These are phyloP conservation scores for Naganishia sp. DNA, from an alignment of 1,284 basidiomycete species.

Conservation along the genomic window DNA sequence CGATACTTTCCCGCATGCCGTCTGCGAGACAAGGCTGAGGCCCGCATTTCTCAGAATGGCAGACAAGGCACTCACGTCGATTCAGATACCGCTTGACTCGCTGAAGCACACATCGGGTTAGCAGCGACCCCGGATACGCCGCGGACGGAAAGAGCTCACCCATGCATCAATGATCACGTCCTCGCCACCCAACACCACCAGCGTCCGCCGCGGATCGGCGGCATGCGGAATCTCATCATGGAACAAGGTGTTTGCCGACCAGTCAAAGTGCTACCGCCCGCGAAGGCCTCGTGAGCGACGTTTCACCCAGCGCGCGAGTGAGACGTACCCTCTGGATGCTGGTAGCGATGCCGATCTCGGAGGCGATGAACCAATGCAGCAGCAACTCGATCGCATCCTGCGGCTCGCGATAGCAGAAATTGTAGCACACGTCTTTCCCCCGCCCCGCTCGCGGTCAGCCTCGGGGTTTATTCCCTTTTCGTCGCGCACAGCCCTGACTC, in stretches of 20 bases:
- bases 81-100: constrained; percentile 71
- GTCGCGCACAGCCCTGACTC: constrained; percentile 37
- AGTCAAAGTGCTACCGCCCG: constrained; percentile 54
- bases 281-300: background rate
- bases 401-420: constrained; percentile 74
- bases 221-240: constrained; percentile 82
- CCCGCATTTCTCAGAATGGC: constrained; percentile 27
- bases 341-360: constrained; percentile 81
- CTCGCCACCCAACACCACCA: constrained; percentile 75
- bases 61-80: constrained; percentile 45
- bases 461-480: background rate
- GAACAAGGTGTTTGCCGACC: constrained; percentile 85
- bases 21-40: constrained; percentile 55
- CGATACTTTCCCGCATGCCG: constrained; percentile 69
- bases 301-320: background rate
- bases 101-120: constrained; percentile 49
- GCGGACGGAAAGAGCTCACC: constrained; percentile 52
- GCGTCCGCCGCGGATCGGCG: constrained; percentile 56
- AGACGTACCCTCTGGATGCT: constrained; percentile 65
- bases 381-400: constrained; percentile 67
- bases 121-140: background rate
- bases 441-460: background rate
- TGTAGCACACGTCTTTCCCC: constrained; percentile 74
- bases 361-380: constrained; percentile 80
- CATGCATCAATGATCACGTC: constrained; percentile 75